Evolutionary conservation across 441 rosid species (phyloP), one percentile per base, ranked within the genome.

Genomic region (Erodium trifolium): DNA sequence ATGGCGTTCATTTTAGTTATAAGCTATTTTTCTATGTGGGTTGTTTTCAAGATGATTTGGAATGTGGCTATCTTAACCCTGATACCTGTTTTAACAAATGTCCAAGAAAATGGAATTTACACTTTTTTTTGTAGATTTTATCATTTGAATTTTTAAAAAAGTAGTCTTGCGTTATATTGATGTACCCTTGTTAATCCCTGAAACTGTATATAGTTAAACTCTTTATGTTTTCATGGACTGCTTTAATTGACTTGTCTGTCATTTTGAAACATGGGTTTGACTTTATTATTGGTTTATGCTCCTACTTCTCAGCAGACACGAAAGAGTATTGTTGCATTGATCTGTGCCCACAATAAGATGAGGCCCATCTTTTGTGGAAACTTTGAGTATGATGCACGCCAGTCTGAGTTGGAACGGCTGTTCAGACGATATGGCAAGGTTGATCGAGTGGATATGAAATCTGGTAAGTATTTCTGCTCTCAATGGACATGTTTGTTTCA

Each of bases 311-410:
- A 13, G 55, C 55, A 49, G 55, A 13, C 11, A 49, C 27, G 27
- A 23, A 23, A 13, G 16, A 49, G 14, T 49, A 10, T 49, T 49
- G 16, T 13, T 3, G 55, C 12, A 13, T 12, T 47, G 13, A 47
- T 10, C 53, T 43, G 63, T 35, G 17, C 27, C 37, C 75, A 79
- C n/a, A 78, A 71, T 57, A 82, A 57, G 62, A 89, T 89, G 97
- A 88, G 75, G 84, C 91, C 27, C 0, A 23, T 23, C 27, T 23
- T 23, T 23, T 23, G 27, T 23, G 27, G 27, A 23, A 23, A 23
- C 99, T 87, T 91, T 67, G 99, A 91, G 83, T 93, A 89, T 57
- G 97, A 89, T 81, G 97, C 93, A 0, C 86, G 93, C 10, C 97
- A 91, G 73, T 82, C 91, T 70, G 99, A 93, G 71, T 77, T 93